Base-by-base conservation (phyloP, 257 asterid genomes). In the Ilex aquifolium region DNA sequence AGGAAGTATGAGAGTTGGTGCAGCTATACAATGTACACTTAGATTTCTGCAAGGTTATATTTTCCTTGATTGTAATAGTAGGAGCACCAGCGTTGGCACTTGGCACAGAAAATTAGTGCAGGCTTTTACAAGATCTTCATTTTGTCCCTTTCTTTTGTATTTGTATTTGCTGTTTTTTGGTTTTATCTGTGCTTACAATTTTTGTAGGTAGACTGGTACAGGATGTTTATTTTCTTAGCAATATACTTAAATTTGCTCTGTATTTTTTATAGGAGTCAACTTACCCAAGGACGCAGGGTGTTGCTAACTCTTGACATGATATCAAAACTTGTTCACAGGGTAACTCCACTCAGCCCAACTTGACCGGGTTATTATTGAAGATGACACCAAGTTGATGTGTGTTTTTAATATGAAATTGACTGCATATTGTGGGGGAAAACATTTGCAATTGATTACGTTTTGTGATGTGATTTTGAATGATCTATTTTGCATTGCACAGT, bases 251-350 rank as follows among this genome's bases (percentile, higher is more conserved):
- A 65, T 71, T 59, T 62, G 12, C 50, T 32, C 46, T 74, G 50
- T 67, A 44, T 61, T 63, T 76, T 57, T 65, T 76, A 59, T 69
- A 92, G 99, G 99, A 78, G 81, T 72, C 95, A 92, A 74, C 85
- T 92, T 74, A 87, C 95, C 5, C 99, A 85, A 75, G 99, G 99
- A 52, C 88, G 94, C 55, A 92, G 85, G 87, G 96, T 92, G 86
- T 79, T 92, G 81, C 81, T 73, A 69, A 85, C 92, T 58, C 60
- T 92, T 31, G 99, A 92, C 82, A 89, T 87, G 93, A 82, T 92
- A 66, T 76, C 83, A 44, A 87, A 89, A 70, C 97, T 92, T 66
- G 90, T 85, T 61, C 67, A 66, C 53, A 78, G 88, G 85, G 99
- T 92, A 80, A 82, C 76, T 69, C 73, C 59, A 68, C 71, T 54